Evolutionary conservation across 306 rosid species (phyloP), one percentile per base, ranked within the genome.

Genomic region (Rosa lucieae): DNA sequence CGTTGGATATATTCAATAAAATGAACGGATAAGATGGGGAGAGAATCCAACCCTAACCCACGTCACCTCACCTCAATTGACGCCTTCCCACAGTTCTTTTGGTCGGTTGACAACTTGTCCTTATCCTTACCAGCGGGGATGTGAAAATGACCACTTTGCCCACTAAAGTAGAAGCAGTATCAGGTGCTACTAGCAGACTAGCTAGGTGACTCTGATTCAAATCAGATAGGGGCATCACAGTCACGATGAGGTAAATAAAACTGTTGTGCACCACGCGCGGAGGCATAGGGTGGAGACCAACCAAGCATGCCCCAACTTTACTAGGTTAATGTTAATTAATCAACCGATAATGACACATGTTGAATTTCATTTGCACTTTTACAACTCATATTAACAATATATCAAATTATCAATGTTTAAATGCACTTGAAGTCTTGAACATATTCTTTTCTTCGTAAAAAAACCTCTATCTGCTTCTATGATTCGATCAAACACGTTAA

Each of bases 101-200:
- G 87, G 87, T 86, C 86, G 85, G 87, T 70, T 83, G 85, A 47
- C 52, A 80, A 29, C 4, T 75, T 62, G 79, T 62, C 32, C 71
- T 86, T 78, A 77, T 83, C 89, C 66, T 40, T 4, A 52, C 37
- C 69, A 0, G 4, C 0, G 26, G 1, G 1, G 1, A 0, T 32
- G 2, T 44, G 0, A 1, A 79, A 78, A 70, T 77, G 78, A 86
- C 89, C 7, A 12, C 29, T 69, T 40, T 86, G 15, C 62, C 83
- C 70, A 6, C 20, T 73, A 73, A 53, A 73, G 42, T 73, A 53
- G 11, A 17, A 10, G 51, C 21, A 15, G 42, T 13, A 37, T 12
- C 66, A 3, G 76, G 46, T 51, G 76, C n/a, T 49, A 18, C 47
- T 29, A n/a, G n/a, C n/a, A n/a, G n/a, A n/a, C n/a, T n/a, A 29